phyloP scores from a whole-genome alignment of 352 stramenopile genomes.

The Globisporangium irregulare region DNA sequence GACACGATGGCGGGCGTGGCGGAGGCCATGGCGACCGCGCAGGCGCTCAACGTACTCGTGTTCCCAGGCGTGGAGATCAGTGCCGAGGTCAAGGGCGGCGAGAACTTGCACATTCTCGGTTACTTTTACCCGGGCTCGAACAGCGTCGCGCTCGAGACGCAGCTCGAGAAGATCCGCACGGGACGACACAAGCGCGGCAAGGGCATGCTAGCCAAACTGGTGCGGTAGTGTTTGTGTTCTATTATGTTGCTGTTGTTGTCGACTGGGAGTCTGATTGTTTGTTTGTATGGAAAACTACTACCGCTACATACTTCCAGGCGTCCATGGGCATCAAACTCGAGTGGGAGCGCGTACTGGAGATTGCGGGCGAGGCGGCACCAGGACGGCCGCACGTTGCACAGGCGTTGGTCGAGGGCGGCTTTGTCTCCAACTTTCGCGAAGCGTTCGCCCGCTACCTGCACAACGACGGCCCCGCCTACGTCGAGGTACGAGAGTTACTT shows the following conservation, averaged over 20 bases:
- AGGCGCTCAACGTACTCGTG: conserved; percentile 66
- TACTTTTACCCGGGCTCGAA: conserved; percentile 86
- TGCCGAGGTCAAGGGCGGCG: conserved; percentile 75
- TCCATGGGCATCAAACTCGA: conserved; percentile 77
- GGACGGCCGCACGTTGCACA: conserved; percentile 77
- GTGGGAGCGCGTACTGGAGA: conserved; percentile 79
- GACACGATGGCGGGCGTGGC: conserved; percentile 82
- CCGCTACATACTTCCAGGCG: conserved; percentile 30
- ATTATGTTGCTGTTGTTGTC: background rate
- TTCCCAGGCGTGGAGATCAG: conserved; percentile 85
- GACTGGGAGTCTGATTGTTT: background rate
- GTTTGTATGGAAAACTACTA: background rate
- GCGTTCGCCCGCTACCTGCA: conserved; percentile 79
- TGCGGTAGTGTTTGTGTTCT: conserved; percentile 19
- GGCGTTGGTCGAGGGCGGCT: conserved; percentile 69
- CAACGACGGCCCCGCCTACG: conserved; percentile 82
- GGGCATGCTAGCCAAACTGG: conserved; percentile 80
- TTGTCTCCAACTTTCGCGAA: conserved; percentile 76
- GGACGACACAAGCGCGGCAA: conserved; percentile 79
- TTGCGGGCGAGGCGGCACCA: conserved; percentile 78
- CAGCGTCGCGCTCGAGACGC: conserved; percentile 60
- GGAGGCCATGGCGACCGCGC: conserved; percentile 66
- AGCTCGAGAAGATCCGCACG: conserved; percentile 77
- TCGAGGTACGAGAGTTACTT: conserved; percentile 45
- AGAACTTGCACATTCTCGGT: conserved; percentile 85